phyloP scores from a whole-genome alignment of 2,329 filamentous ascomycete genomes.

The Beauveria sp. region DNA sequence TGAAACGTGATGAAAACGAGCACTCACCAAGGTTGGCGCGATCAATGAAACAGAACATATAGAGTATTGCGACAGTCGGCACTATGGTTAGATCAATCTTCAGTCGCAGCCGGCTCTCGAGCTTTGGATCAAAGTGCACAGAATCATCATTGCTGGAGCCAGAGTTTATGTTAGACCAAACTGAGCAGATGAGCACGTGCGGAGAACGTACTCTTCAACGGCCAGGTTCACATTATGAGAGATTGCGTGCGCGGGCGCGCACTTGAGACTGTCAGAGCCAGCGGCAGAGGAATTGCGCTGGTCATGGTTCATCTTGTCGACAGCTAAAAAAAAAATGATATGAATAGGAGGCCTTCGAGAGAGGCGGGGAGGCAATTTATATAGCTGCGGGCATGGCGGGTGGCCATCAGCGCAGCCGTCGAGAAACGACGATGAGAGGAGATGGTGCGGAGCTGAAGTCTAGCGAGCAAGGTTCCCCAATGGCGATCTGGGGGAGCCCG shows the following conservation, averaged over 20 bases:
- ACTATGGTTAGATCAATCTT: slow-evolving; percentile 62
- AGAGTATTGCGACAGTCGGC: slow-evolving; percentile 58
- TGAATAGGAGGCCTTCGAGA: neutral
- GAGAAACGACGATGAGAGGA: neutral
- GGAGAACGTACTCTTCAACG: neutral
- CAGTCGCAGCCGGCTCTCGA: slow-evolving; percentile 48
- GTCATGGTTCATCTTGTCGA: neutral
- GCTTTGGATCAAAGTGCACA: slow-evolving; percentile 46
- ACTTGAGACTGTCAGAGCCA: neutral
- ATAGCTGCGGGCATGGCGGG: neutral
- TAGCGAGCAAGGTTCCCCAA: neutral
- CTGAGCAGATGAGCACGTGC: neutral
- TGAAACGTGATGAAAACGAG: neutral
- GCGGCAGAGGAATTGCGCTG: neutral
- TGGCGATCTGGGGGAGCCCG: neutral
- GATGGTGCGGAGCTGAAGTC: neutral
- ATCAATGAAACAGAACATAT: slow-evolving; percentile 68
- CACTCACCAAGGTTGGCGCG: slow-evolving; percentile 61
- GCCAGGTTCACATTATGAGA: neutral
- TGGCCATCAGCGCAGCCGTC: neutral
- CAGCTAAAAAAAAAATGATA: too few relatives aligned
- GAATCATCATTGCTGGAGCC: slow-evolving; percentile 40
- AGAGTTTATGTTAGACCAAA: neutral
- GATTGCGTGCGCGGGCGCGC: neutral
- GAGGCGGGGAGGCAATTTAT: neutral